phyloP scores from a whole-genome alignment of 768 basidiomycete species.

The Cubamyces sp. region DNA sequence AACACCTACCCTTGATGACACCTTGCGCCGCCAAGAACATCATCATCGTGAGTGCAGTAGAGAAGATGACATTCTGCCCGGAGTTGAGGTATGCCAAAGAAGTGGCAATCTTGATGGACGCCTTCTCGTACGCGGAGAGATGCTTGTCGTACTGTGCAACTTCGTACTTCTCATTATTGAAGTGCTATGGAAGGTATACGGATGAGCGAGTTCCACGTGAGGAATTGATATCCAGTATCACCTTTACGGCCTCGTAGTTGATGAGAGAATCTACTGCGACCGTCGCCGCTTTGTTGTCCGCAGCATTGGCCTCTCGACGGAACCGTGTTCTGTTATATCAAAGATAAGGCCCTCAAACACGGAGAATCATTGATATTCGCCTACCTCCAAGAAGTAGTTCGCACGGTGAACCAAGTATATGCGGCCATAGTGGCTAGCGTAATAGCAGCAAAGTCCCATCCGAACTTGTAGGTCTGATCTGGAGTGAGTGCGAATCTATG shows the following conservation, averaged over 20 bases:
- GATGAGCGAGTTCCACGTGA: neutral
- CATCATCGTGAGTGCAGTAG: constrained; percentile 86
- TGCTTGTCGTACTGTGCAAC: constrained; percentile 91
- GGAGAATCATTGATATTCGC: constrained; percentile 8
- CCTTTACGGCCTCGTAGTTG: constrained; percentile 99
- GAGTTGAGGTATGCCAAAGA: constrained; percentile 93
- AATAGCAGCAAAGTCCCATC: constrained; percentile 95
- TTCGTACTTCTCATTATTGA: constrained; percentile 96
- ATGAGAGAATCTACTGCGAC: constrained; percentile 94
- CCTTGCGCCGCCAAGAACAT: constrained; percentile 98
- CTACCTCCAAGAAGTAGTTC: constrained; percentile 95
- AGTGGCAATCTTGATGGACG: constrained; percentile 93
- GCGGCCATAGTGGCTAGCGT: constrained; percentile 82
- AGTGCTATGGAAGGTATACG: constrained; percentile 59
- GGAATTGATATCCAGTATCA: constrained; percentile 35
- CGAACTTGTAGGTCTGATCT: constrained; percentile 91
- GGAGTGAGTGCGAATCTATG: neutral
- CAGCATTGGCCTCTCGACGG: constrained; percentile 92
- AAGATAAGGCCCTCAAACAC: neutral
- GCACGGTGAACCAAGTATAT: constrained; percentile 97
- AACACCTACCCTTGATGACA: constrained; percentile 73
- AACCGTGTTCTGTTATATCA: constrained; percentile 74
- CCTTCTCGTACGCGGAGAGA: constrained; percentile 83
- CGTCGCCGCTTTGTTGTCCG: constrained; percentile 95
- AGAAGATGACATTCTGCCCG: constrained; percentile 97